phyloP scores from a whole-genome alignment of 768 basidiomycete genomes.

The Russula vinacea region DNA sequence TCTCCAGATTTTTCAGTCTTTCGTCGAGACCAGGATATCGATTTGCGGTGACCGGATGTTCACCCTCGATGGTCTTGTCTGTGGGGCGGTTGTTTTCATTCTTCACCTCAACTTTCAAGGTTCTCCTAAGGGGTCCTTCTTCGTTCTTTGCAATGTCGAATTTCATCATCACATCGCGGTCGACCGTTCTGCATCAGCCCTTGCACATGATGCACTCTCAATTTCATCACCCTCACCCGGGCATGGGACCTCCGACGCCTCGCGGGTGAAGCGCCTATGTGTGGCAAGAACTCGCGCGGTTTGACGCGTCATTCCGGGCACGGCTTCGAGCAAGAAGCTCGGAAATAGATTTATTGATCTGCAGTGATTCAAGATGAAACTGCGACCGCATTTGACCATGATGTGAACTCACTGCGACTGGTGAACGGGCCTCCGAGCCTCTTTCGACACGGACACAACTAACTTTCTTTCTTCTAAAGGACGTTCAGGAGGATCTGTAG shows the following conservation, averaged over 20 bases:
- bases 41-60: constrained; percentile 41
- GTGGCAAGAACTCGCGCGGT: constrained; percentile 70
- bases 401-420: constrained; percentile 50
- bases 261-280: constrained; percentile 47
- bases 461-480: constrained; percentile 68
- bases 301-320: constrained; percentile 71
- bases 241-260: background rate
- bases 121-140: constrained; percentile 69
- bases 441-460: constrained; percentile 52
- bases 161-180: constrained; percentile 77
- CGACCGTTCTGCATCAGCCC: constrained; percentile 64
- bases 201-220: constrained; percentile 57
- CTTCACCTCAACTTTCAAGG: constrained; percentile 40
- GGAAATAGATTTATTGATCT: constrained; percentile 70
- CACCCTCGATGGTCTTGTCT: constrained; percentile 17
- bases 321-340: constrained; percentile 66
- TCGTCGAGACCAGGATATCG: constrained; percentile 61
- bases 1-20: constrained; percentile 63
- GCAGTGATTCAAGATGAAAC: constrained; percentile 3
- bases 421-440: constrained; percentile 49
- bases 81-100: background rate
- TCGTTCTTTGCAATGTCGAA: constrained; percentile 86
- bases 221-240: constrained; percentile 33
- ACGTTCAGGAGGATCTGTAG: constrained; percentile 32
- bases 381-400: background rate